Evolutionary conservation across 352 stramenopile species (phyloP).

Genomic region (Pythium aquatile): DNA sequence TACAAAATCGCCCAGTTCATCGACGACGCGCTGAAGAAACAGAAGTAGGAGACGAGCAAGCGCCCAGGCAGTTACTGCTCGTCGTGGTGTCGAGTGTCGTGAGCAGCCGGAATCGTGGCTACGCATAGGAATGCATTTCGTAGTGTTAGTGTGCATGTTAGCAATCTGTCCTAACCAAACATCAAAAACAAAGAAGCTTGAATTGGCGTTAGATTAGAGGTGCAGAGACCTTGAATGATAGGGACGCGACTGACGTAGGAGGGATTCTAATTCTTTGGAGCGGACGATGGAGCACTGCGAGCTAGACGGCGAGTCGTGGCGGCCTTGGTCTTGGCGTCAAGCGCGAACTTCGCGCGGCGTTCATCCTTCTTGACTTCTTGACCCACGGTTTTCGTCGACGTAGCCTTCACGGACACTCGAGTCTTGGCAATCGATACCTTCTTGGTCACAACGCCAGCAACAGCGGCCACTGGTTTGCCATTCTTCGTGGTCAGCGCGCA

Average conservation of each 20-base stretch:
- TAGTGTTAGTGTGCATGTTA: constrained; percentile 1
- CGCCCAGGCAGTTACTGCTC: not conserved
- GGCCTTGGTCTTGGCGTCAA: constrained; percentile 40
- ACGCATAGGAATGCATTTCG: not conserved
- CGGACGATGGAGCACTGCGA: not conserved
- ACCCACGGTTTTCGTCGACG: constrained; percentile 7
- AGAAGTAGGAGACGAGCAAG: not conserved
- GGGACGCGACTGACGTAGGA: not conserved
- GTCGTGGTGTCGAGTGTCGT: not conserved
- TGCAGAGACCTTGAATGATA: not conserved
- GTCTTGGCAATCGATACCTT: constrained; percentile 28
- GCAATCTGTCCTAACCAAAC: not conserved
- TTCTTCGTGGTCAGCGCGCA: constrained; percentile 21
- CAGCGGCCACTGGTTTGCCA: constrained; percentile 9
- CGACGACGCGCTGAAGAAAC: constrained; percentile 33
- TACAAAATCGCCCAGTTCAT: constrained; percentile 64
- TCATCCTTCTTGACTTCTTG: constrained; percentile 32
- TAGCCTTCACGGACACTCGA: constrained; percentile 33
- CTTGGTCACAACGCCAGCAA: not conserved
- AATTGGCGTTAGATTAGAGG: not conserved
- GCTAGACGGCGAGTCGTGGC: constrained; percentile 10
- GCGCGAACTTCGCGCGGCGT: constrained; percentile 36
- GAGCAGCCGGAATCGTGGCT: not conserved
- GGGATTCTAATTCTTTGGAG: not conserved
- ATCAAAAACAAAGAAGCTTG: not conserved